Conservation (phyloP, 23 red algal species). For the Gracilaria gracilis region DNA sequence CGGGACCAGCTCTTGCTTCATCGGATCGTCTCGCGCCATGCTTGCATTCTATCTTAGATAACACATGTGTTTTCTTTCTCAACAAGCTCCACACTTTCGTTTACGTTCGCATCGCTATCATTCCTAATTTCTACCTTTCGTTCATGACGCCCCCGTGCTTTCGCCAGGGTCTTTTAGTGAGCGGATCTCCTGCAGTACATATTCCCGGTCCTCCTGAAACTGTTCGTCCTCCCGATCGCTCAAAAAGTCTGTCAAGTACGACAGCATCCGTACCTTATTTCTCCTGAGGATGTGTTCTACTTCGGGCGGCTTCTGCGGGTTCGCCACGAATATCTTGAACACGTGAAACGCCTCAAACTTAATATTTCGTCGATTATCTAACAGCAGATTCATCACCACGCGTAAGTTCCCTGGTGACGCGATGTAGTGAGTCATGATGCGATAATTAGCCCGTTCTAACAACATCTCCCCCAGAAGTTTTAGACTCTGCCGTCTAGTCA, state of each 20-base stretch:
- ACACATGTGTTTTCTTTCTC: too few relatives aligned
- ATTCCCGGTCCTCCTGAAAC: constrained; percentile 88
- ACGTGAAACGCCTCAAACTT: constrained; percentile 99
- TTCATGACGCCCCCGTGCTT: background rate
- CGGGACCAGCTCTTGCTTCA: too few relatives aligned
- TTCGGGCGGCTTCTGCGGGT: constrained; percentile 86
- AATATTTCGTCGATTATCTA: constrained; percentile 92
- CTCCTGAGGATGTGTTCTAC: constrained; percentile 85
- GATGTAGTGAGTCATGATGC: constrained; percentile 96
- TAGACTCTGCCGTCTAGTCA: constrained; percentile 86
- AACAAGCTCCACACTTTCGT: background rate
- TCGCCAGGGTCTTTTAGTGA: constrained; percentile 42
- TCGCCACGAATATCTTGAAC: constrained; percentile 99
- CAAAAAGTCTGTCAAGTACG: constrained; percentile 86
- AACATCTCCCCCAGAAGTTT: constrained; percentile 95
- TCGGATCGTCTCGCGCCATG: too few relatives aligned
- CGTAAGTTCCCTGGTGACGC: constrained; percentile 87
- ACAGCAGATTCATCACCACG: constrained; percentile 95
- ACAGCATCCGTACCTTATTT: constrained; percentile 83
- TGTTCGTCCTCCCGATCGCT: constrained; percentile 93
- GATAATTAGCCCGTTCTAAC: constrained; percentile 89
- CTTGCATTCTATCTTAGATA: too few relatives aligned
- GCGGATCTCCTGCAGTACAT: constrained; percentile 81
- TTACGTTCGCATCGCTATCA: constrained; percentile 19
- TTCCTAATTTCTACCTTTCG: constrained; percentile 4